Evolutionary conservation across 2,329 filamentous ascomycete genomes (phyloP).

Genomic region (Salinomyces thailandicus): DNA sequence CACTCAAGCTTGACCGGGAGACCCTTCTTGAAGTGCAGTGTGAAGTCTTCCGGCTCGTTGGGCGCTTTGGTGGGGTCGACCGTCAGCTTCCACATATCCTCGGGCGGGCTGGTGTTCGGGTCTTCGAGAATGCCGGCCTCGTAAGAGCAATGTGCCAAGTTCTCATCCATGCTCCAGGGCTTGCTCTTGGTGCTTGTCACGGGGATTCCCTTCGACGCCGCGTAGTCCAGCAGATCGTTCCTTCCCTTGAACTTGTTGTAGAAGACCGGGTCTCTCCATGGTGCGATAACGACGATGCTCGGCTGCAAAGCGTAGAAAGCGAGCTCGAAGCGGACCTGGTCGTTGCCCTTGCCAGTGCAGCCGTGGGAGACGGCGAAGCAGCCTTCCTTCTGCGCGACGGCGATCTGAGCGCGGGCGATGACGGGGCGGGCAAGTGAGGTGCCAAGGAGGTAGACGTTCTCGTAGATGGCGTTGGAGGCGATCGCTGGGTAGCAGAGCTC

Average conservation of each 20-base stretch:
- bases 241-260: slow-evolving; percentile 62
- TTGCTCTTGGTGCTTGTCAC: slow-evolving; percentile 63
- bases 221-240: slow-evolving; percentile 63
- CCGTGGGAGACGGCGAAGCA: slow-evolving; percentile 41
- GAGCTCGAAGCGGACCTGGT: slow-evolving; percentile 56
- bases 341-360: slow-evolving; percentile 55
- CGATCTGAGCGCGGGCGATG: slow-evolving; percentile 58
- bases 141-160: slow-evolving; percentile 67
- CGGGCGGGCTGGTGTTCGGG: slow-evolving; percentile 53
- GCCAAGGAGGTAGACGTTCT: slow-evolving; percentile 54
- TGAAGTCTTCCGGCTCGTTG: slow-evolving; percentile 60
- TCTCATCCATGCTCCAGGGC: slow-evolving; percentile 60
- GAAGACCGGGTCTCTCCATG: slow-evolving; percentile 61
- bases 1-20: slow-evolving; percentile 58
- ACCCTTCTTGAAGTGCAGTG: slow-evolving; percentile 62
- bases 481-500: slow-evolving; percentile 72
- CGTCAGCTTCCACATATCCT: slow-evolving; percentile 72
- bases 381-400: slow-evolving; percentile 52
- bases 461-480: slow-evolving; percentile 52
- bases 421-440: slow-evolving; percentile 54
- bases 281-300: slow-evolving; percentile 61
- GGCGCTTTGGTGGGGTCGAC: slow-evolving; percentile 58
- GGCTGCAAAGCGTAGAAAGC: slow-evolving; percentile 54
- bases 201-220: slow-evolving; percentile 55
- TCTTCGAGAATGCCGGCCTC: slow-evolving; percentile 68